These are phyloP conservation scores for Orbilia brochopaga DNA, from an alignment of 2,329 filamentous ascomycete genomes.

Conservation along the genomic window DNA sequence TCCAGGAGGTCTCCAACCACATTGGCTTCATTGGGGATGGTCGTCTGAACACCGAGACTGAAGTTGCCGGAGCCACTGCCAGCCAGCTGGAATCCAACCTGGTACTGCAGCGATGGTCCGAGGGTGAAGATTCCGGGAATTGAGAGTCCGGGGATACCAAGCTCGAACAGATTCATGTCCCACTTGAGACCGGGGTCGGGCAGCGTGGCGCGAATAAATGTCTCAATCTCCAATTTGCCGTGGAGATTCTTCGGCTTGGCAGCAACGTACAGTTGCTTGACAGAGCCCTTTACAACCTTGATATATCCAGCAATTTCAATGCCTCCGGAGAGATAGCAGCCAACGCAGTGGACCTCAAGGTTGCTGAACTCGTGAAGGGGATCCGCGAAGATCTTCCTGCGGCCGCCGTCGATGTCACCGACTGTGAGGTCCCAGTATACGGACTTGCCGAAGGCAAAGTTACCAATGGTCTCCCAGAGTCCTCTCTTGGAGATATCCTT, in stretches of 20 bases:
- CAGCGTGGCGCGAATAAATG: constrained; percentile 16
- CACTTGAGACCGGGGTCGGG: constrained; percentile 22
- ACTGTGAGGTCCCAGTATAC: constrained; percentile 46
- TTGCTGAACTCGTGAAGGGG: constrained; percentile 25
- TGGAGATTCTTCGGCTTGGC: constrained; percentile 46
- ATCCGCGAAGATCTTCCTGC: constrained; percentile 16
- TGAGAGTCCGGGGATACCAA: constrained; percentile 49
- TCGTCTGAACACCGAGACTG: constrained; percentile 21
- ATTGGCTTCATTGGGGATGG: constrained; percentile 19
- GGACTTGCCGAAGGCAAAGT: constrained; percentile 33
- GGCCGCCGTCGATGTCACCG: constrained; percentile 15
- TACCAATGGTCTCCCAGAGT: constrained; percentile 37
- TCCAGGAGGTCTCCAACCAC: constrained; percentile 52
- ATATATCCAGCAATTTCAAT: constrained; percentile 49
- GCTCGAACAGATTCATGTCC: constrained; percentile 28
- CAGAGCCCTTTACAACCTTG: constrained; percentile 47
- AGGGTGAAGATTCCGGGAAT: constrained; percentile 52
- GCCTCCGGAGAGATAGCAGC: constrained; percentile 51
- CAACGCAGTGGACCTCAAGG: constrained; percentile 45
- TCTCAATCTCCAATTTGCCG: constrained; percentile 41
- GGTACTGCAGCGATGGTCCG: constrained; percentile 52
- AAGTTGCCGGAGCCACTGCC: constrained; percentile 26
- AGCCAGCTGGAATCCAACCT: constrained; percentile 31
- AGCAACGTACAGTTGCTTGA: constrained; percentile 38
- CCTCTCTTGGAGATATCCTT: constrained; percentile 37